phyloP scores from a whole-genome alignment of 2,329 filamentous ascomycete species.

The Exophiala alcalophila region DNA sequence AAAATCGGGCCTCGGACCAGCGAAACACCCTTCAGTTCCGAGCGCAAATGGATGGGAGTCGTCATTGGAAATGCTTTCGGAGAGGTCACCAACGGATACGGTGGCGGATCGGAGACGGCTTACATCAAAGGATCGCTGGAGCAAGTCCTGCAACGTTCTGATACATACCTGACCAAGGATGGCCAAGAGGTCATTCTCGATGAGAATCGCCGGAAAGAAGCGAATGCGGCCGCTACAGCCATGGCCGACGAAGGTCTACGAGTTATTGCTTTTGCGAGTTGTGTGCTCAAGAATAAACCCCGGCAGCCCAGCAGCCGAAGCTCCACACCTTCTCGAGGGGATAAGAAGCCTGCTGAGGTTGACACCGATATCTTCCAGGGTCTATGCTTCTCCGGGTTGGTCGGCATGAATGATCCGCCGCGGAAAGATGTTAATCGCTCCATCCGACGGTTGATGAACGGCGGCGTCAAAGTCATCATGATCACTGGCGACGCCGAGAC shows the following conservation, averaged over 20 bases:
- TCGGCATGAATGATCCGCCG: slow-evolving; percentile 97
- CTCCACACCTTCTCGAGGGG: slow-evolving; percentile 39
- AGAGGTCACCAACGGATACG: slow-evolving; percentile 50
- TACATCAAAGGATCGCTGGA: slow-evolving; percentile 97
- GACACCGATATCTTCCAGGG: slow-evolving; percentile 73
- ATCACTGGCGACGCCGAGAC: slow-evolving; percentile 96
- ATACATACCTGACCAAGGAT: slow-evolving; percentile 83
- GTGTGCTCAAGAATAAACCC: slow-evolving; percentile 54
- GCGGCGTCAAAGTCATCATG: slow-evolving; percentile 97
- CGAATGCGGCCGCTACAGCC: slow-evolving; percentile 71
- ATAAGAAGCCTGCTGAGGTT: slow-evolving; percentile 44
- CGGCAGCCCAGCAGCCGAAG: slow-evolving; percentile 54
- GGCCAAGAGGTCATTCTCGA: slow-evolving; percentile 85
- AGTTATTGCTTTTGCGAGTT: slow-evolving; percentile 91
- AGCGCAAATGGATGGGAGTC: slow-evolving; percentile 99
- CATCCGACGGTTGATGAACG: slow-evolving; percentile 84
- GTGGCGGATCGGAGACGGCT: slow-evolving; percentile 69
- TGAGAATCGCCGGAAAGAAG: slow-evolving; percentile 68
- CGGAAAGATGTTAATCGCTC: slow-evolving; percentile 84
- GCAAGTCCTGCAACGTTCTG: slow-evolving; percentile 78
- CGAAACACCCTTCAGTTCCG: slow-evolving; percentile 94
- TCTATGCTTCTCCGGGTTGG: slow-evolving; percentile 83
- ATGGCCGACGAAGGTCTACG: slow-evolving; percentile 89
- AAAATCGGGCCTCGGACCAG: slow-evolving; percentile 76
- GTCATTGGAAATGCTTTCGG: slow-evolving; percentile 60